Evolutionary conservation across 352 stramenopile species (phyloP), one percentile per base, ranked within the genome.

Genomic region (Phytophthora sp.): DNA sequence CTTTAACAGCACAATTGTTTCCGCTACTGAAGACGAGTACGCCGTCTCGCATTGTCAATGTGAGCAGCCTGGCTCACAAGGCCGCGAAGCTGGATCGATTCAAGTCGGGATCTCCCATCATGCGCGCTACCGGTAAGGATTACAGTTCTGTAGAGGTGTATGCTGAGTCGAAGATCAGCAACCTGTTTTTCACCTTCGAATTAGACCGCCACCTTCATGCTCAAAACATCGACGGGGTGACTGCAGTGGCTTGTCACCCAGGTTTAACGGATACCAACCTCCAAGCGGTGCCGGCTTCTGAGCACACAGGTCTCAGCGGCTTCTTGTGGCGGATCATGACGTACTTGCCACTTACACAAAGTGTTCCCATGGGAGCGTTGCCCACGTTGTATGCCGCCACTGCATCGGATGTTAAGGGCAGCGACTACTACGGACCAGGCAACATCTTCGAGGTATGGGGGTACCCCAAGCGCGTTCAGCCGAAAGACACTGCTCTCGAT

Each of bases 171-270:
- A n/a, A n/a, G n/a, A n/a, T n/a, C n/a, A n/a, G n/a, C n/a, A n/a
- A n/a, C n/a, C n/a, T n/a, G n/a, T 79, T 77, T 62, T 98, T 98
- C 71, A 87, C 90, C 2, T 61, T 90, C 44, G 93, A 98, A 47
- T 64, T 98, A 8, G 76, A 91, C 36, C 73, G 80, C 15, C 77
- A 83, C 1, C 42, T 1, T 50, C n/a, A n/a, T n/a, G n/a, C n/a
- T n/a, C 78, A 21, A 15, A 49, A 6, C 8, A 9, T 46, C 1
- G 12, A 5, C 4, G 53, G 57, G 20, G 65, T 83, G 20, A 44
- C 53, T 3, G 38, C 75, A 3, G 65, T 74, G 3, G 57, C 64
- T 8, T 75, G 69, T n/a, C 75, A 83, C 18, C 75, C 75, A 0
- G 75, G 75, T 13, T 54, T 61, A n/a, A n/a, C n/a, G n/a, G n/a